Evolutionary conservation across 2,329 filamentous ascomycete genomes (phyloP).

Genomic region (Diplocarpon rosae): DNA sequence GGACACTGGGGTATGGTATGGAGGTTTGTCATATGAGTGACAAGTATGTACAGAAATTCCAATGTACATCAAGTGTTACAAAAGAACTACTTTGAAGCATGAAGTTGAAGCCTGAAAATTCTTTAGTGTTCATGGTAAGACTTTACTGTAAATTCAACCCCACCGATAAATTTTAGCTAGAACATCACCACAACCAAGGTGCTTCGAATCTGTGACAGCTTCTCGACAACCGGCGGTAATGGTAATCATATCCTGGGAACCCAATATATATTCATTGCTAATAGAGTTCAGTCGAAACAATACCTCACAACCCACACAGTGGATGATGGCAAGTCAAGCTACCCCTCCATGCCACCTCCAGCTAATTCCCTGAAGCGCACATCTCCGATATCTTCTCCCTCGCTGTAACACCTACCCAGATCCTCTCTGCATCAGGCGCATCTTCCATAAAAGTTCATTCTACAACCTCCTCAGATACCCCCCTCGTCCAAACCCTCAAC

Average conservation of each 20-base stretch:
- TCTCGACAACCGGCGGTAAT: conserved; percentile 20
- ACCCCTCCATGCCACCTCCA: conserved; percentile 10
- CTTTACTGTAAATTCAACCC: not conserved
- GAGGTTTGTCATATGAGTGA: no score
- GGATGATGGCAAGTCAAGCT: conserved; percentile 56
- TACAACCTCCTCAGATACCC: conserved; percentile 59
- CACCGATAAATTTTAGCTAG: not conserved
- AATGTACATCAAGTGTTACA: no score
- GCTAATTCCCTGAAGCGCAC: conserved; percentile 49
- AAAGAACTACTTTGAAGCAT: no score
- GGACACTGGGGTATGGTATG: no score
- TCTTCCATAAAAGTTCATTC: conserved; percentile 74
- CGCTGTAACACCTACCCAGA: conserved; percentile 58
- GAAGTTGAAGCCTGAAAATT: no score
- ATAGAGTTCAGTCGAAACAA: conserved; percentile 74
- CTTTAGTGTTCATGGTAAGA: no score
- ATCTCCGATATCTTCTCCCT: conserved; percentile 75
- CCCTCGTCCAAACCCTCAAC: conserved; percentile 67
- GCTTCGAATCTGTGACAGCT: conserved; percentile 2
- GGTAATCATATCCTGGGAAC: conserved; percentile 13
- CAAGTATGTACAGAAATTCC: no score
- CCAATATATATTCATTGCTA: conserved; percentile 11
- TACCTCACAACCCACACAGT: conserved; percentile 89
- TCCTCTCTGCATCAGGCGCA: conserved; percentile 78
- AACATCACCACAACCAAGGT: not conserved